A percentile compares a stretch with the other conserved stretches of the same genome.
phyloP scores from a whole-genome alignment of 345 rosid species.

The Stellera chamaejasme region DNA sequence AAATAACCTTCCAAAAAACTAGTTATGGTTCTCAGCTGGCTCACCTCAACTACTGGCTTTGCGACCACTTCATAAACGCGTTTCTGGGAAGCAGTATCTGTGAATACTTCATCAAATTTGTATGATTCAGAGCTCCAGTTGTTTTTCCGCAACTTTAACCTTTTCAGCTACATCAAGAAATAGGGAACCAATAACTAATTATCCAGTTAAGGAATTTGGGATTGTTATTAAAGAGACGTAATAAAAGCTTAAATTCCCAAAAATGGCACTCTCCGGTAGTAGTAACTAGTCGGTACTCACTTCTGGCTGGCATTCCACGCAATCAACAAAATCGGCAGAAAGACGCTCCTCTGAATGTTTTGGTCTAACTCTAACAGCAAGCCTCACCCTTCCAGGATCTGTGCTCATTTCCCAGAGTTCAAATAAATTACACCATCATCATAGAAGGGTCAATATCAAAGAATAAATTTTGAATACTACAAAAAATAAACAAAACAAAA shows the following conservation, averaged over 20 bases:
- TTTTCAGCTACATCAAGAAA: conserved; percentile 44
- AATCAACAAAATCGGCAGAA: conserved; percentile 72
- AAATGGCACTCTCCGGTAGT: not conserved
- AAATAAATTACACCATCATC: too few species aligned
- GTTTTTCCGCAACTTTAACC: conserved; percentile 77
- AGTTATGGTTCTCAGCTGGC: not conserved
- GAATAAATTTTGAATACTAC: too few species aligned
- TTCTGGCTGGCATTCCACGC: conserved; percentile 88
- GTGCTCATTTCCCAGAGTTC: conserved; percentile 1
- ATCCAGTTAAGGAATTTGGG: not conserved
- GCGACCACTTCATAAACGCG: conserved; percentile 91
- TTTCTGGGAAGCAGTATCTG: conserved; percentile 80
- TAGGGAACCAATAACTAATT: conserved; percentile 1
- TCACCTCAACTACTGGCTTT: conserved; percentile 89
- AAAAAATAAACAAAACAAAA: conserved; percentile 10
- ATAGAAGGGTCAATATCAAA: too few species aligned
- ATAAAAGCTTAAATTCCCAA: not conserved
- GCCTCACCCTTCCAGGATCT: conserved; percentile 90
- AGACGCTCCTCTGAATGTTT: conserved; percentile 61
- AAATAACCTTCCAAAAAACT: not conserved
- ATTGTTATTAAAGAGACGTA: not conserved
- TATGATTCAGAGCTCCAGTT: conserved; percentile 89
- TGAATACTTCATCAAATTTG: conserved; percentile 71
- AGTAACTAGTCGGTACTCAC: conserved; percentile 17
- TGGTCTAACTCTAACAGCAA: conserved; percentile 80